Evolutionary conservation across 2,329 filamentous ascomycete species (phyloP), one percentile per base, ranked within the genome.

Genomic region (Polychaeton citri): DNA sequence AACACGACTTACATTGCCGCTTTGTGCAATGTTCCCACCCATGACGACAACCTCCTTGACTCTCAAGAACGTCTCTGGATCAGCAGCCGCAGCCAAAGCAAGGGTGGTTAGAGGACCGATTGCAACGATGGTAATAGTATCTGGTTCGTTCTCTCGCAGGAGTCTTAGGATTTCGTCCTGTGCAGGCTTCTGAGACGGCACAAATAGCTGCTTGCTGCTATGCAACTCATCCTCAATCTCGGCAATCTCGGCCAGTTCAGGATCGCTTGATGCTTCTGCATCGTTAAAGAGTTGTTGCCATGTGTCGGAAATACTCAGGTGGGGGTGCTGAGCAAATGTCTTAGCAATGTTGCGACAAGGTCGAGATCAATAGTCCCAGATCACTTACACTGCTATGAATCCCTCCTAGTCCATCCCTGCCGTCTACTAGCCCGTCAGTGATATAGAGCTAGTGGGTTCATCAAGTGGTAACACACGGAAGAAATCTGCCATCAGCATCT

Each of bases 91-190:
- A 3, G 90, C 90, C 18, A 93, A 61, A 1, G 90, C 90, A 19
- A 94, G 64, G 55, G 94, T 98, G n/a, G 90, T 96, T 47, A 96
- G 65, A 1, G 90, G 90, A 0, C 90, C 90, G 33, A 96, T 70
- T 17, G 83, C 83, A 24, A 94, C 76, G 53, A 98, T 82, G n/a
- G 81, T 87, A 48, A 98, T 76, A 1, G 82, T 90, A 52, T 86
- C 77, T 4, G 71, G 70, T 6, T 87, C 84, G 52, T 90, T 86
- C 50, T 90, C 81, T 38, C 70, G 71, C 15, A 98, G 71, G 33
- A 94, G 68, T 18, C 81, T 76, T n/a, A 98, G 72, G 34, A 98
- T 96, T 60, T 94, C 86, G 57, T 81, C 72, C 59, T 93, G 79
- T 1, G 87, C 76, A 1, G 76, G 75, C 4, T 65, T 62, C 48